A percentile compares a stretch with the other conserved stretches of the same genome.
phyloP scores from a whole-genome alignment of 2,329 filamentous ascomycete genomes.

The Neonectria neomacrospora region DNA sequence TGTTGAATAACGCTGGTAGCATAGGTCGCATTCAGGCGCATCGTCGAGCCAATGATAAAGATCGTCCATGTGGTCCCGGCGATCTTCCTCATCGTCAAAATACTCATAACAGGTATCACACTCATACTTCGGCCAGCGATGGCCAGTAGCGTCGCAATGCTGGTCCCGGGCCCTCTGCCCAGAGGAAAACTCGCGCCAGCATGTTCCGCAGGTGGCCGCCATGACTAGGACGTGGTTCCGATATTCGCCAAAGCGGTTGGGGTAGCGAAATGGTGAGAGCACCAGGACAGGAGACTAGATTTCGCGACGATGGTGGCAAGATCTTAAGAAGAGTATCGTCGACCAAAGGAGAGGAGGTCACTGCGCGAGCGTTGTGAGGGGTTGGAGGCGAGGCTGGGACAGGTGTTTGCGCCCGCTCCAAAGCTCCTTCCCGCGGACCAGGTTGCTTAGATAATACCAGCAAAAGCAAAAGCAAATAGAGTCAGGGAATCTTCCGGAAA shows the following conservation, averaged over 20 bases:
- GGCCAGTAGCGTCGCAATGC: slow-evolving; percentile 45
- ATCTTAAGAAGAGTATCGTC: too few relatives aligned
- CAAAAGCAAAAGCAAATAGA: background rate
- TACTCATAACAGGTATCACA: slow-evolving; percentile 44
- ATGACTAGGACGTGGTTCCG: slow-evolving; percentile 12
- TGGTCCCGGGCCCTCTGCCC: slow-evolving; percentile 41
- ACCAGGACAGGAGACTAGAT: background rate
- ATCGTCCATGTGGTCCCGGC: slow-evolving; percentile 46
- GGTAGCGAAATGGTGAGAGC: background rate
- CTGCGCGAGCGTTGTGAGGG: background rate
- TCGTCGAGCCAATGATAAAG: slow-evolving; percentile 42
- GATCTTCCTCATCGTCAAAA: slow-evolving; percentile 39
- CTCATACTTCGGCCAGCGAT: slow-evolving; percentile 40
- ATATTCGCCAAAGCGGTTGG: background rate
- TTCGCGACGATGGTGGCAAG: background rate
- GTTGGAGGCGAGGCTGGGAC: background rate
- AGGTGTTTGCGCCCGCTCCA: background rate
- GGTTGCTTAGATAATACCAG: too few relatives aligned
- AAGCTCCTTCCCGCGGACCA: too few relatives aligned
- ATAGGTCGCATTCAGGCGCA: slow-evolving; percentile 42
- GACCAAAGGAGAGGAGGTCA: background rate
- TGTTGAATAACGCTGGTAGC: slow-evolving; percentile 29
- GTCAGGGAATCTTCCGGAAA: background rate
- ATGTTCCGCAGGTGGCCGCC: slow-evolving; percentile 42
- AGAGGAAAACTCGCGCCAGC: slow-evolving; percentile 38